Evolutionary conservation across 2,329 filamentous ascomycete genomes (phyloP).

Genomic region (Neopestalotiopsis sp.): DNA sequence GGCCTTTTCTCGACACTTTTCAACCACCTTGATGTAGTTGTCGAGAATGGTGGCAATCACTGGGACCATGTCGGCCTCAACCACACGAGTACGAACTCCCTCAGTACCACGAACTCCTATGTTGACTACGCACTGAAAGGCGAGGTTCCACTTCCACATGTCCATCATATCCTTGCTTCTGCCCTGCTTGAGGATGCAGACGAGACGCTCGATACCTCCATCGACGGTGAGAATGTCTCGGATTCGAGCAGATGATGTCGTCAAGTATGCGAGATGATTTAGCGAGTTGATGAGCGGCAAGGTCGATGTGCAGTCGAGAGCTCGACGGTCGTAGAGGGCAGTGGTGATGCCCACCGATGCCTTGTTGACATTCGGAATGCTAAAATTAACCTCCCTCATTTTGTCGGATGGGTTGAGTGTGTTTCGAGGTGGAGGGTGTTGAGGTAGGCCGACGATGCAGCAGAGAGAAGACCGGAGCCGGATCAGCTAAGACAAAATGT

Average conservation of each 20-base stretch:
- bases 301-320: constrained; percentile 97
- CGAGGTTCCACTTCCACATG: constrained; percentile 99
- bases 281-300: constrained; percentile 98
- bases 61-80: constrained; percentile 98
- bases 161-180: constrained; percentile 99
- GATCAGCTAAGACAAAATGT: constrained; percentile 14
- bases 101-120: constrained; percentile 97
- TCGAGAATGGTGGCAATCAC: constrained; percentile 98
- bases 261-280: constrained; percentile 98
- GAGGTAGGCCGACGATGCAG: constrained; percentile 22
- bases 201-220: constrained; percentile 94
- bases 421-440: background rate
- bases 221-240: constrained; percentile 97
- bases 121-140: constrained; percentile 98
- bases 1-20: constrained; percentile 85
- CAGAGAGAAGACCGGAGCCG: constrained; percentile 32
- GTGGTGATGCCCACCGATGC: constrained; percentile 98
- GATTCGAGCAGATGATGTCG: constrained; percentile 95
- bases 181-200: constrained; percentile 97
- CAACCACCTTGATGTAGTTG: constrained; percentile 97
- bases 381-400: constrained; percentile 99
- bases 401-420: constrained; percentile 44
- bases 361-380: constrained; percentile 99
- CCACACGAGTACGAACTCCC: constrained; percentile 89
- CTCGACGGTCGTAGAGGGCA: constrained; percentile 94